phyloP scores from a whole-genome alignment of 2,329 filamentous ascomycete species.

The Rutstroemia sp. region DNA sequence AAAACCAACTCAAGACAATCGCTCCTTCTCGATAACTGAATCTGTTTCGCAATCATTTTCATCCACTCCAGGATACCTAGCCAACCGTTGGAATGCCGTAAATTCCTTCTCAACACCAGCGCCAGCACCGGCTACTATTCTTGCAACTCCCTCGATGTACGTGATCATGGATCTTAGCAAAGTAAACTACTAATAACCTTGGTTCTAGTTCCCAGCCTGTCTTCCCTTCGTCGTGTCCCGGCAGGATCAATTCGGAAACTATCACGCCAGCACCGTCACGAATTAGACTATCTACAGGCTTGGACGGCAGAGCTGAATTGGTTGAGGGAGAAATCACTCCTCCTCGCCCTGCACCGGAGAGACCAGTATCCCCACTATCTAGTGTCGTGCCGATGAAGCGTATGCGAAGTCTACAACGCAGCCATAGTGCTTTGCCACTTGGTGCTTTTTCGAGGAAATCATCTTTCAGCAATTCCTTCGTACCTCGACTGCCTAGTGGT shows the following conservation, averaged over 20 bases:
- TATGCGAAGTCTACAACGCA: slow-evolving; percentile 54
- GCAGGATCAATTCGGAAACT: slow-evolving; percentile 18
- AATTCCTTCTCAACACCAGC: slow-evolving; percentile 44
- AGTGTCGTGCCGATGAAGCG: slow-evolving; percentile 30
- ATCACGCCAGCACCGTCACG: slow-evolving; percentile 21
- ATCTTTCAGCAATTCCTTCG: slow-evolving; percentile 20
- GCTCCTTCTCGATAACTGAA: slow-evolving; percentile 15
- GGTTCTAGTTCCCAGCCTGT: slow-evolving; percentile 16
- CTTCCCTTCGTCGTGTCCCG: slow-evolving; percentile 26
- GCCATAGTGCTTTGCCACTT: slow-evolving; percentile 58
- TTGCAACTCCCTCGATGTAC: slow-evolving; percentile 38
- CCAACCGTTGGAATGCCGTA: slow-evolving; percentile 48
- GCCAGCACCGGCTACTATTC: slow-evolving; percentile 27
- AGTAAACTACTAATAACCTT: slow-evolving; percentile 4
- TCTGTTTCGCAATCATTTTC: slow-evolving; percentile 24
- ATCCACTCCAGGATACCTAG: slow-evolving; percentile 29
- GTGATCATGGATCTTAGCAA: slow-evolving; percentile 11
- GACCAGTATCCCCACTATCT: slow-evolving; percentile 38
- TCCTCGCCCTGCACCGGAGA: slow-evolving; percentile 47
- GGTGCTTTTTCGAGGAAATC: slow-evolving; percentile 52
- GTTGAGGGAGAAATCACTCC: slow-evolving; percentile 62
- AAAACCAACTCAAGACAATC: slow-evolving; percentile 8
- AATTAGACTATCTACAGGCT: slow-evolving; percentile 72
- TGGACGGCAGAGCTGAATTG: slow-evolving; percentile 87
- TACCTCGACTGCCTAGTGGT: slow-evolving; percentile 53